Percentiles rank a stretch among this genome's conserved stretches.
phyloP scores from a whole-genome alignment of 768 basidiomycete species.

The Auricularia cornea region DNA sequence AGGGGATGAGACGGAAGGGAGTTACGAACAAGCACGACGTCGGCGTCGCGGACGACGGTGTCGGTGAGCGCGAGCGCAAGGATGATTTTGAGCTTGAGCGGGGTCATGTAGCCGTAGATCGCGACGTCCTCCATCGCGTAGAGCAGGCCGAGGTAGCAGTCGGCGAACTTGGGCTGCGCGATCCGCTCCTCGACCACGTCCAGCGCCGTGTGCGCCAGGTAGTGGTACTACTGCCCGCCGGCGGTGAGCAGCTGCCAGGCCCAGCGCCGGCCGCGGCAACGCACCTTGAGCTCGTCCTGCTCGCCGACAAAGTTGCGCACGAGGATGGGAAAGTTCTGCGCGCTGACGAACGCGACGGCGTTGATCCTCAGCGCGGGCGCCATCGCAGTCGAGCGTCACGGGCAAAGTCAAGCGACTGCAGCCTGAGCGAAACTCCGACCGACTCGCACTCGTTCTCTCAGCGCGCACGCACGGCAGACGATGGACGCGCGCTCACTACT shows the following conservation, averaged over 20 bases:
- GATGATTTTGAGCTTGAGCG: slow-evolving; percentile 81
- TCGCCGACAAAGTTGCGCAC: slow-evolving; percentile 62
- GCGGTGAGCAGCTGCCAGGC: no score
- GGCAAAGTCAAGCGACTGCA: no score
- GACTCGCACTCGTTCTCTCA: no score
- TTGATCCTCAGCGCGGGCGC: slow-evolving; percentile 61
- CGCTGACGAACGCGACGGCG: slow-evolving; percentile 79
- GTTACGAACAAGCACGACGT: slow-evolving; percentile 59
- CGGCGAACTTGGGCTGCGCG: slow-evolving; percentile 43
- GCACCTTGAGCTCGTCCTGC: slow-evolving; percentile 67
- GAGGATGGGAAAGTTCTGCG: slow-evolving; percentile 74
- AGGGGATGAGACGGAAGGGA: neutral
- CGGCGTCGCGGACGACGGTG: slow-evolving; percentile 69
- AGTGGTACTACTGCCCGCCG: slow-evolving; percentile 58
- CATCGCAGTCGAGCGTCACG: no score
- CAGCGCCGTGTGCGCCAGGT: slow-evolving; percentile 82
- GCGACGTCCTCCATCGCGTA: slow-evolving; percentile 92
- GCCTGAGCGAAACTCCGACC: no score
- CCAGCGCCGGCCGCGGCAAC: slow-evolving; percentile 81
- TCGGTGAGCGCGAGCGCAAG: slow-evolving; percentile 73
- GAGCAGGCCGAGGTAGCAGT: slow-evolving; percentile 78
- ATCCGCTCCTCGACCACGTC: slow-evolving; percentile 87
- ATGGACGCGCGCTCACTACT: slow-evolving; percentile 67
- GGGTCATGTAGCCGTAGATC: slow-evolving; percentile 87
- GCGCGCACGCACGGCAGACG: no score